A percentile compares a stretch with the other conserved stretches of the same genome.
These are phyloP conservation scores for Suillus cothurnatus DNA, from an alignment of 768 basidiomycete species.

Conservation along the genomic window DNA sequence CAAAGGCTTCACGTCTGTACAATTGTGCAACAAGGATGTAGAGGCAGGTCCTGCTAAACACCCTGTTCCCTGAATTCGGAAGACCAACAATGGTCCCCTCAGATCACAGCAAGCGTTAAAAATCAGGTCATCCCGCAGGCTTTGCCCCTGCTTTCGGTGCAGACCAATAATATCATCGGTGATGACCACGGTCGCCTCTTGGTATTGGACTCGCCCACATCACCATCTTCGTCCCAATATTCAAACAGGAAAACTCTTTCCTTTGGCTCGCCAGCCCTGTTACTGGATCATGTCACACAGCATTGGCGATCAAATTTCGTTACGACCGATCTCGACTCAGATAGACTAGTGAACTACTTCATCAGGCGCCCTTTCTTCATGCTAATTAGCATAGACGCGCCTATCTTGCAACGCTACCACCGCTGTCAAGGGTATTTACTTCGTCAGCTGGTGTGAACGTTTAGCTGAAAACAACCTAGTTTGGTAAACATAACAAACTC, in stretches of 20 bases:
- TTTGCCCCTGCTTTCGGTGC: not conserved
- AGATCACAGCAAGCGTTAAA: not conserved
- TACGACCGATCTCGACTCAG: constrained; percentile 67
- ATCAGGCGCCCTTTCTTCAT: constrained; percentile 89
- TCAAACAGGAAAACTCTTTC: constrained; percentile 15
- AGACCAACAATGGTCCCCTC: constrained; percentile 1
- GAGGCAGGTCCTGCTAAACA: constrained; percentile 17
- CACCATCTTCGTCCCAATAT: constrained; percentile 24
- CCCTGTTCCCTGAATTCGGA: constrained; percentile 1
- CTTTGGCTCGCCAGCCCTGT: constrained; percentile 49
- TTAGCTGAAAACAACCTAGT: not conserved
- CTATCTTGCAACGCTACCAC: constrained; percentile 66
- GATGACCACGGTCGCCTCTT: constrained; percentile 4
- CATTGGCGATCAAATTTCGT: constrained; percentile 84
- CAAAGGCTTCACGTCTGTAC: constrained; percentile 59
- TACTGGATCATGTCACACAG: constrained; percentile 77
- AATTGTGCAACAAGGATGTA: constrained; percentile 30
- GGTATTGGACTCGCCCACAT: constrained; percentile 19
- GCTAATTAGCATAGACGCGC: constrained; percentile 82
- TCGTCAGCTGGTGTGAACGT: not conserved
- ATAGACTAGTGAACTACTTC: constrained; percentile 64
- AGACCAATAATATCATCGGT: constrained; percentile 7
- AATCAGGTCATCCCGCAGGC: not conserved
- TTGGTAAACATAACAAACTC: constrained; percentile 30
- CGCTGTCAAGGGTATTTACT: constrained; percentile 51